phyloP scores from a whole-genome alignment of 352 stramenopile species.

The Globisporangium radiosum region DNA sequence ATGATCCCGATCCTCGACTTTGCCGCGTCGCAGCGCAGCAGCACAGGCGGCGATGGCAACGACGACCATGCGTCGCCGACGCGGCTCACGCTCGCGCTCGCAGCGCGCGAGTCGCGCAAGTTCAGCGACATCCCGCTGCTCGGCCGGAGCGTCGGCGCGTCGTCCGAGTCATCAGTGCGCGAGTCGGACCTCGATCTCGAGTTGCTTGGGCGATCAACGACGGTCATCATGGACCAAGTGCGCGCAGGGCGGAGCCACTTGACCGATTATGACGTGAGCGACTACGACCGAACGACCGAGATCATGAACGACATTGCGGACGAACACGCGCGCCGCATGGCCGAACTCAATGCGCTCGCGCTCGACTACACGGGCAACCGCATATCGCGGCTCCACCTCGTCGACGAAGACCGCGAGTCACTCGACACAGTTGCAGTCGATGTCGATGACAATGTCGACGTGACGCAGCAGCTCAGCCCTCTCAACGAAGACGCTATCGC shows the following conservation, averaged over 20 bases:
- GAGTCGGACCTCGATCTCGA: slow-evolving; percentile 41
- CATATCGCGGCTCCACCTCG: slow-evolving; percentile 29
- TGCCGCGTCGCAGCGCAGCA: slow-evolving; percentile 1
- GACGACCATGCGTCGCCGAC: slow-evolving; percentile 1
- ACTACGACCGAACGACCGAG: slow-evolving; percentile 27
- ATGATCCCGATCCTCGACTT: slow-evolving; percentile 14
- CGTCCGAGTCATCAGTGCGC: slow-evolving; percentile 8
- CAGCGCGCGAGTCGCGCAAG: slow-evolving; percentile 11
- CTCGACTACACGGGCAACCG: slow-evolving; percentile 37
- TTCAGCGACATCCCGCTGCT: slow-evolving; percentile 13
- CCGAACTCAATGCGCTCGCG: slow-evolving; percentile 46
- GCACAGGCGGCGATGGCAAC: neutral
- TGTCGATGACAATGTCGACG: slow-evolving; percentile 22
- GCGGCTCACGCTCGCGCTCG: slow-evolving; percentile 2
- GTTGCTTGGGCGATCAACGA: slow-evolving; percentile 31
- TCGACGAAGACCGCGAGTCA: slow-evolving; percentile 31
- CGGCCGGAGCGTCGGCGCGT: slow-evolving; percentile 2
- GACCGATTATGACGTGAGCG: slow-evolving; percentile 2
- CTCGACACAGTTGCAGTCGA: slow-evolving; percentile 2
- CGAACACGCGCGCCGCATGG: slow-evolving; percentile 57
- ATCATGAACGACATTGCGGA: slow-evolving; percentile 39
- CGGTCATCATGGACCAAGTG: slow-evolving; percentile 36
- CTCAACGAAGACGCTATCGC: slow-evolving; percentile 4
- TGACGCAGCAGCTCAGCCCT: slow-evolving; percentile 7
- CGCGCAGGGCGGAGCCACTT: slow-evolving; percentile 14